Percentiles rank a stretch among this genome's conserved stretches.
Evolutionary conservation across 2,329 filamentous ascomycete genomes (phyloP).

Genomic region (Xylariaceae sp.): DNA sequence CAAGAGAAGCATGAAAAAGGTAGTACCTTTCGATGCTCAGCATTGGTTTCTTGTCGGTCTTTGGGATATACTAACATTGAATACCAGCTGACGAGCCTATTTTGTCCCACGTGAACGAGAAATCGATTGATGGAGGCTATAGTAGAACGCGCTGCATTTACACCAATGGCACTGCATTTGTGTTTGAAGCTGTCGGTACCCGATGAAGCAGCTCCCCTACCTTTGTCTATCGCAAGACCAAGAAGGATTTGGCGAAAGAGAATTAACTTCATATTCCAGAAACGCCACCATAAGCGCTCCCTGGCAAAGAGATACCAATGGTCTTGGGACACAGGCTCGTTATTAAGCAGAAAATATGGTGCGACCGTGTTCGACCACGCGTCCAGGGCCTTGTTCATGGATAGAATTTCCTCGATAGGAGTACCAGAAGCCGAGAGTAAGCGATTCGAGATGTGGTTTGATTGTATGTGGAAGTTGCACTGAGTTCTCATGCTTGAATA

Average conservation of each 20-base stretch:
- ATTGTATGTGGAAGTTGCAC: conserved; percentile 26
- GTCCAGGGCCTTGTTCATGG: conserved; percentile 20
- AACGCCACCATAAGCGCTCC: conserved; percentile 28
- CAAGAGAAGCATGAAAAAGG: conserved; percentile 28
- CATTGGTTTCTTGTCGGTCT: neutral
- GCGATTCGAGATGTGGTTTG: conserved; percentile 28
- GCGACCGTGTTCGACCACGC: conserved; percentile 24
- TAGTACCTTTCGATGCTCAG: conserved; percentile 20
- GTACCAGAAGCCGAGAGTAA: conserved; percentile 22
- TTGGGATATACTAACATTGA: conserved; percentile 20
- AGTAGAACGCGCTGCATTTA: conserved; percentile 23
- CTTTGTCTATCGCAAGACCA: conserved; percentile 19
- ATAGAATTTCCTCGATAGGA: conserved; percentile 20
- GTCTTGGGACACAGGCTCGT: conserved; percentile 12
- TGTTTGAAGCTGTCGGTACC: conserved; percentile 14
- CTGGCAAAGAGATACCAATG: conserved; percentile 21
- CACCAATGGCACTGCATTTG: conserved; percentile 18
- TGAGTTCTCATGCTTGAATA: conserved; percentile 27
- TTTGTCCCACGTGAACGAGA: conserved; percentile 13
- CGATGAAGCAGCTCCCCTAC: conserved; percentile 3
- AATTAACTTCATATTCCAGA: conserved; percentile 30
- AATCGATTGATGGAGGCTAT: conserved; percentile 23
- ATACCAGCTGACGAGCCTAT: conserved; percentile 28
- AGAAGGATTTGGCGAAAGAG: conserved; percentile 26
- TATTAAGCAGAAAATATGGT: conserved; percentile 18